These are phyloP conservation scores for Fomitopsis pinicola DNA, from an alignment of 1,284 basidiomycete species.

Conservation along the genomic window DNA sequence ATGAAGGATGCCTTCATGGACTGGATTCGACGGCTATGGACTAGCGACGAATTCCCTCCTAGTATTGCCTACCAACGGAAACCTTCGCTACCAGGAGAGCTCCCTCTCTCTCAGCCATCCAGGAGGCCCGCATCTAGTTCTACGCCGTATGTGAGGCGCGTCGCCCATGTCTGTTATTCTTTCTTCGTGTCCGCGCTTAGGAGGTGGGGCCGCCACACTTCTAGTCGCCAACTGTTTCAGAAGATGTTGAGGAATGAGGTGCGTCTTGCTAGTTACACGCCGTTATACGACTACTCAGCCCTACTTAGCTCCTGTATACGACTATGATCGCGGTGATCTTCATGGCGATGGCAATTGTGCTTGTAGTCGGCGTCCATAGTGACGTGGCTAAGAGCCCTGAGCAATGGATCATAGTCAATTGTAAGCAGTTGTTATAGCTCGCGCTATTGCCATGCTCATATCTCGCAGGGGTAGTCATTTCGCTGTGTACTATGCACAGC, in stretches of 20 bases:
- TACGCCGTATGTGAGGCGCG: not conserved
- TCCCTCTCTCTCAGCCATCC: slow-evolving; percentile 23
- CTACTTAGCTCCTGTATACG: slow-evolving; percentile 50
- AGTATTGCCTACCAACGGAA: slow-evolving; percentile 23
- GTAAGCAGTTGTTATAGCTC: slow-evolving; percentile 34
- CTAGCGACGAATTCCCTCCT: slow-evolving; percentile 10
- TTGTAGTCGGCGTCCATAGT: slow-evolving; percentile 47
- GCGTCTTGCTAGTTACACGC: slow-evolving; percentile 8
- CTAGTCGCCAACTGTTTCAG: slow-evolving; percentile 50
- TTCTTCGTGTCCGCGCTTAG: slow-evolving; percentile 36
- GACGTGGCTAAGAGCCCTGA: slow-evolving; percentile 39
- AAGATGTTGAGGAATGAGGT: slow-evolving; percentile 56
- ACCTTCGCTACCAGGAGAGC: slow-evolving; percentile 18
- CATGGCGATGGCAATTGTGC: slow-evolving; percentile 45
- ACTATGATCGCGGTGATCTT: slow-evolving; percentile 49
- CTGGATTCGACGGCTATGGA: slow-evolving; percentile 15
- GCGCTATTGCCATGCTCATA: not conserved
- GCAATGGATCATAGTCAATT: slow-evolving; percentile 53
- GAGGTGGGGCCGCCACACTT: slow-evolving; percentile 45
- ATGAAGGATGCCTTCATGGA: slow-evolving; percentile 5
- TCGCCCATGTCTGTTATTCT: slow-evolving; percentile 16
- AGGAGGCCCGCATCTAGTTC: not conserved
- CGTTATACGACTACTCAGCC: not conserved
- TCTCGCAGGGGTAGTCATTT: slow-evolving; percentile 51
- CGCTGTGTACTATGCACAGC: slow-evolving; percentile 55